These are phyloP conservation scores for Thelonectria discophora DNA, from an alignment of 2,329 filamentous ascomycete genomes.

Conservation along the genomic window DNA sequence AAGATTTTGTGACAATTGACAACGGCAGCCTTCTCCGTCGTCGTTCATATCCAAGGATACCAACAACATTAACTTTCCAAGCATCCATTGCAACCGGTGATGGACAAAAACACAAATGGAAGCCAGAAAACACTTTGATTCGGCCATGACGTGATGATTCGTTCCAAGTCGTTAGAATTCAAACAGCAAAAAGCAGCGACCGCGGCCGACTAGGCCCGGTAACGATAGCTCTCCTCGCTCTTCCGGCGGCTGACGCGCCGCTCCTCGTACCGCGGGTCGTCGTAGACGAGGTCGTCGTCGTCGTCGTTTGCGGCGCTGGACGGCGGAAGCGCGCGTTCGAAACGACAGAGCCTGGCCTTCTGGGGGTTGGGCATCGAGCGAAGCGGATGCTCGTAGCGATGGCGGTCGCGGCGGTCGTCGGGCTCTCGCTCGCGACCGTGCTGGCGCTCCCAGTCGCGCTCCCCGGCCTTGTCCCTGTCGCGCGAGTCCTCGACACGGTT, in stretches of 20 bases:
- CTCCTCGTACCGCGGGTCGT: slow-evolving; percentile 43
- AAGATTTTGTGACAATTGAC: neutral
- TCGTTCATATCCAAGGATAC: no score
- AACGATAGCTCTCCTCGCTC: slow-evolving; percentile 40
- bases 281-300: slow-evolving; percentile 44
- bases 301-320: slow-evolving; percentile 31
- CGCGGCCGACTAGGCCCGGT: slow-evolving; percentile 29
- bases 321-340: slow-evolving; percentile 33
- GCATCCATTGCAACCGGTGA: neutral
- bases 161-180: slow-evolving; percentile 24
- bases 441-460: slow-evolving; percentile 48
- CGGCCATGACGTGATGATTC: slow-evolving; percentile 18
- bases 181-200: neutral
- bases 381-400: slow-evolving; percentile 26
- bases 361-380: slow-evolving; percentile 3
- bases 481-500: slow-evolving; percentile 53
- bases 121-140: neutral
- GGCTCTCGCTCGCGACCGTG: slow-evolving; percentile 45
- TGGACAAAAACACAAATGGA: neutral
- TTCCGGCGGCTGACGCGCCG: slow-evolving; percentile 35
- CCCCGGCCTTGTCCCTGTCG: slow-evolving; percentile 45
- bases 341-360: slow-evolving; percentile 15
- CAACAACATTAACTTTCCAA: slow-evolving; percentile 6
- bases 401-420: slow-evolving; percentile 33
- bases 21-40: no score